Conservation (phyloP, 805 yeast species). For the Candida alai region DNA sequence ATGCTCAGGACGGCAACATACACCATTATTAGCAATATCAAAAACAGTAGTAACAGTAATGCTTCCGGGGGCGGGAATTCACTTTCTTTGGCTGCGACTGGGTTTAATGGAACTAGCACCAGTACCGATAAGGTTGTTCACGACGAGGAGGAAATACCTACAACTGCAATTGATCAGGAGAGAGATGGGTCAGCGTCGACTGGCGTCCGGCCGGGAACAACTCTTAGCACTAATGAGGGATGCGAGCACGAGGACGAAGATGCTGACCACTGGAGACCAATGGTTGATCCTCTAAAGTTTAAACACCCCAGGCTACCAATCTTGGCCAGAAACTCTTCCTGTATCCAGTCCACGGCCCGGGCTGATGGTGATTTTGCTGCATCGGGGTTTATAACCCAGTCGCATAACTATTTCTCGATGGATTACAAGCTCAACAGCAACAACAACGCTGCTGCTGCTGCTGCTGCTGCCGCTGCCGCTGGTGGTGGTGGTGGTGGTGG, state of each 20-base stretch:
- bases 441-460: slow-evolving; percentile 19
- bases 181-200: slow-evolving; percentile 11
- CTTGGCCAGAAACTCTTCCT: slow-evolving; percentile 35
- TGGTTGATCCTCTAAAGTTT: slow-evolving; percentile 13
- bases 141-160: slow-evolving; percentile 5
- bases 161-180: slow-evolving; percentile 14
- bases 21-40: slow-evolving; percentile 28
- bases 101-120: slow-evolving; percentile 23
- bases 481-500: background rate
- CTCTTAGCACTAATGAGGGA: slow-evolving; percentile 10
- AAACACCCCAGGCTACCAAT: slow-evolving; percentile 23
- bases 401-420: slow-evolving; percentile 40
- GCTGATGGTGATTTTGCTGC: slow-evolving; percentile 41
- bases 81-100: slow-evolving; percentile 10
- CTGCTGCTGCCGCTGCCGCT: too few relatives aligned
- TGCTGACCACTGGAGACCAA: too few relatives aligned
- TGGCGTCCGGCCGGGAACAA: slow-evolving; percentile 10
- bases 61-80: too few relatives aligned
- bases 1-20: slow-evolving; percentile 31
- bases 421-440: slow-evolving; percentile 36
- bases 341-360: slow-evolving; percentile 37
- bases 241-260: too few relatives aligned
- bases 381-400: slow-evolving; percentile 42
- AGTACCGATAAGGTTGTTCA: slow-evolving; percentile 22
- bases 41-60: too few relatives aligned